Conservation (phyloP, 1,284 basidiomycete genomes). For the Phenoliferia sp. region DNA sequence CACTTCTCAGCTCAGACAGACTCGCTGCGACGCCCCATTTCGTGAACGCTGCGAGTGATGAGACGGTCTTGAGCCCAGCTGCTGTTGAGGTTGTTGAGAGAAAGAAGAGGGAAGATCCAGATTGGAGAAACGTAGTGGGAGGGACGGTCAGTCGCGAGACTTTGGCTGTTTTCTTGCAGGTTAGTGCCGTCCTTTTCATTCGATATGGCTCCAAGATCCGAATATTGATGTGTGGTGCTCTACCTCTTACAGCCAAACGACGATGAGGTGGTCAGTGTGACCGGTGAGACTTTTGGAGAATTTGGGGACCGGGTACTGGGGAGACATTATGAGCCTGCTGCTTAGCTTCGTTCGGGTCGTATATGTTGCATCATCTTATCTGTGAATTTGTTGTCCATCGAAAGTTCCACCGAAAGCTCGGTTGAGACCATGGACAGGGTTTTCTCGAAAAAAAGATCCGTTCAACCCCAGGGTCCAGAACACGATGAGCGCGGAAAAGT, state of each 20-base stretch:
- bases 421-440: no score
- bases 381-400: no score
- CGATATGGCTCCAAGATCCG: neutral
- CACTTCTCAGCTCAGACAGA: constrained; percentile 69
- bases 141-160: constrained; percentile 50
- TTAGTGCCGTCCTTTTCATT: neutral
- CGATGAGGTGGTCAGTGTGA: constrained; percentile 61
- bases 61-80: constrained; percentile 7
- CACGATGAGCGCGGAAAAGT: no score
- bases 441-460: no score
- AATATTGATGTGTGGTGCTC: neutral
- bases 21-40: constrained; percentile 86
- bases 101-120: constrained; percentile 41
- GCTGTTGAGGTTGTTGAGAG: constrained; percentile 27
- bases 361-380: no score
- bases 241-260: constrained; percentile 56
- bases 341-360: no score
- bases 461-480: no score
- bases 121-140: constrained; percentile 62
- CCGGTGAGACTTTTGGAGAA: constrained; percentile 70
- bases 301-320: constrained; percentile 48
- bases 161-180: constrained; percentile 76
- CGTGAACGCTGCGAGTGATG: constrained; percentile 51
- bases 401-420: no score
- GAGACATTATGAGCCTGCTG: constrained; percentile 15